Evolutionary conservation across 164 flowering plant species (phyloP), one percentile per base, ranked within the genome.

Genomic region (Piper betle): DNA sequence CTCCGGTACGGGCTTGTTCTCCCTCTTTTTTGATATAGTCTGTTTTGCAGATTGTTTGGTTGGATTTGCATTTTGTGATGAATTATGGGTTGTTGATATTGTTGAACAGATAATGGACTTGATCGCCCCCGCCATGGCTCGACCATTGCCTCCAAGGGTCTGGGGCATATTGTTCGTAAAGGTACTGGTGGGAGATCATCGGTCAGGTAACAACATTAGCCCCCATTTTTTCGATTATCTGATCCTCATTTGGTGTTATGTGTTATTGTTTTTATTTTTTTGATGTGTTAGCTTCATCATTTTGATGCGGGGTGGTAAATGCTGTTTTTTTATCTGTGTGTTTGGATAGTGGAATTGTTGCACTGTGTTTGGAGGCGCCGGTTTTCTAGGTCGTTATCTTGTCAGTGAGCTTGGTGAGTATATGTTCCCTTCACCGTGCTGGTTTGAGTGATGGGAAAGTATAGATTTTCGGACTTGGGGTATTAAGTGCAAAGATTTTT

Each of bases 151-250:
- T 53, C 74, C 39, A 75, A 66, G 70, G 95, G 96, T 11, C 71
- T 66, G 18, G 97, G 95, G 61, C 84, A 84, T 75, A 71, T 93
- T 39, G 70, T 86, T 33, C 91, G 99, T 39, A 93, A 91, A 76
- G 99, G 99, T n/a, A 93, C 99, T 3, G 99, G 99, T 40, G 99
- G 99, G 58, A 80, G 99, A 79, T 93, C 99, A 20, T 93, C 99
- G 65, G 99, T 93, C 54, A 93, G 99, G 99, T 93, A 74, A 18
- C 5, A 18, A 39, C 9, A 43, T 57, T 12, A 41, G 8, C 9
- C 54, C 39, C 6, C 42, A 37, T 55, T 53, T 50, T 43, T 63
- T 15, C 58, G 15, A 53, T 41, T 38, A 4, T 19, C n/a, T 10
- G 25, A 18, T 38, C 16, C 42, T 25, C 33, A 25, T 25, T 25